Conservation (phyloP, 2,329 filamentous ascomycete species). For the Raffaelea deltoideospora region DNA sequence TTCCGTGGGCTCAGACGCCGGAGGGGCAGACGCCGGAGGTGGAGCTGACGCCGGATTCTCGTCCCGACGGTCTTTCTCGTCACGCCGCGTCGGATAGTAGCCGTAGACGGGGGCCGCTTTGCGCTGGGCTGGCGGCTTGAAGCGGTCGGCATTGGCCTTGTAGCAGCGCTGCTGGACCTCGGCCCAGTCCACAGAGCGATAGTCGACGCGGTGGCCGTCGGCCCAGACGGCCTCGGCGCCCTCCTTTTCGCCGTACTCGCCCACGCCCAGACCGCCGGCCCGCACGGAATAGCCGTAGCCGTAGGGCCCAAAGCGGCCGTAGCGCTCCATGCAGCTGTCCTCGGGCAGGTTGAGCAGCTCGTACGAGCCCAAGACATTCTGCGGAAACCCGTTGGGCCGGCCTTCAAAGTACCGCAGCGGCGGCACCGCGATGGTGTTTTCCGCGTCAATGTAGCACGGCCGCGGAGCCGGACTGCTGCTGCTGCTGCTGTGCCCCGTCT, state of each 20-base stretch:
- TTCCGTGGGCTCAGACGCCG: not conserved
- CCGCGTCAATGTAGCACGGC: conserved; percentile 65
- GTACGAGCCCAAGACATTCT: conserved; percentile 76
- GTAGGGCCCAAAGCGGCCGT: conserved; percentile 76
- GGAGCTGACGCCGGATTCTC: not conserved
- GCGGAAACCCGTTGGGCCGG: conserved; percentile 69
- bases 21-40: not conserved
- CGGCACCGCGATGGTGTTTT: conserved; percentile 51
- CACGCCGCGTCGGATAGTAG: conserved; percentile 24
- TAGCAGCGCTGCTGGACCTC: conserved; percentile 62
- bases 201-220: conserved; percentile 58
- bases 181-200: conserved; percentile 61
- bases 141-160: conserved; percentile 54
- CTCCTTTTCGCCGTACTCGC: conserved; percentile 68
- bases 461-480: conserved; percentile 24
- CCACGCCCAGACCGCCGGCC: conserved; percentile 70
- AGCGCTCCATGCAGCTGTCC: conserved; percentile 86
- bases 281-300: conserved; percentile 72
- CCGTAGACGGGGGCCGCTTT: conserved; percentile 28
- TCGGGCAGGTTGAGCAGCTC: conserved; percentile 63
- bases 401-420: conserved; percentile 60
- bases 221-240: conserved; percentile 71
- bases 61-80: too few species aligned
- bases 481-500: conserved; percentile 23
- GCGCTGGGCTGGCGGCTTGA: conserved; percentile 31